Evolutionary conservation across 345 rosid species (phyloP).

Genomic region (Nasturtium officinale): DNA sequence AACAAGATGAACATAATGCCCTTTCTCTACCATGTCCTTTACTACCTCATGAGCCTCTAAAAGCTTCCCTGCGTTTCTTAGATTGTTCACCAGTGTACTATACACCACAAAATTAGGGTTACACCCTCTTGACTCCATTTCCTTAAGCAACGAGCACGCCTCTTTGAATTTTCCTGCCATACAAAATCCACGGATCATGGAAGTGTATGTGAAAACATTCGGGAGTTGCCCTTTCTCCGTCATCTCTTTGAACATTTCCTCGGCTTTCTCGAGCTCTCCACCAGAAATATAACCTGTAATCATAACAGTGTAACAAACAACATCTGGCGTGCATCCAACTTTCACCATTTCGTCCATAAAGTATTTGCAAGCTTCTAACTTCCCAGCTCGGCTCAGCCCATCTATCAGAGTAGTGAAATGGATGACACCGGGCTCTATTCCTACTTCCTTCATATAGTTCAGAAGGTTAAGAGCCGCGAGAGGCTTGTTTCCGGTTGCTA

Average conservation of each 20-base stretch:
- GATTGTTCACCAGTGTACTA: conserved; percentile 66
- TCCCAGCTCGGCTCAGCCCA: conserved; percentile 87
- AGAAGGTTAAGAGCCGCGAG: conserved; percentile 73
- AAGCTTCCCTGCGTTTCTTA: conserved; percentile 71
- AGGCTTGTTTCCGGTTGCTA: conserved; percentile 79
- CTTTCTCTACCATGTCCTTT: conserved; percentile 70
- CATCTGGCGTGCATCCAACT: conserved; percentile 72
- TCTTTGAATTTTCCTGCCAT: conserved; percentile 70
- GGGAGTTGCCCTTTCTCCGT: conserved; percentile 66
- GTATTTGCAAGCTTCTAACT: conserved; percentile 76
- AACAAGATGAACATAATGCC: conserved; percentile 58
- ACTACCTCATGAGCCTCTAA: conserved; percentile 72
- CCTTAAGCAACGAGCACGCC: conserved; percentile 69
- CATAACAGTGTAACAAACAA: conserved; percentile 85
- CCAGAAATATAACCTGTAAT: conserved; percentile 70
- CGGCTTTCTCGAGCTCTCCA: conserved; percentile 74
- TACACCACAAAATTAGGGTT: conserved; percentile 85
- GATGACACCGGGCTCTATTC: conserved; percentile 64
- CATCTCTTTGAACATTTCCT: conserved; percentile 72
- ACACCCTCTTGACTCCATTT: conserved; percentile 87
- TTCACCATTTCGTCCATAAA: conserved; percentile 79
- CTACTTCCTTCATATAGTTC: conserved; percentile 78
- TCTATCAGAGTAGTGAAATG: conserved; percentile 88
- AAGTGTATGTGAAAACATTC: conserved; percentile 77
- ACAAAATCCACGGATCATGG: conserved; percentile 87